Conservation (phyloP, 306 rosid species). For the Ammopiptanthus mongolicus region DNA sequence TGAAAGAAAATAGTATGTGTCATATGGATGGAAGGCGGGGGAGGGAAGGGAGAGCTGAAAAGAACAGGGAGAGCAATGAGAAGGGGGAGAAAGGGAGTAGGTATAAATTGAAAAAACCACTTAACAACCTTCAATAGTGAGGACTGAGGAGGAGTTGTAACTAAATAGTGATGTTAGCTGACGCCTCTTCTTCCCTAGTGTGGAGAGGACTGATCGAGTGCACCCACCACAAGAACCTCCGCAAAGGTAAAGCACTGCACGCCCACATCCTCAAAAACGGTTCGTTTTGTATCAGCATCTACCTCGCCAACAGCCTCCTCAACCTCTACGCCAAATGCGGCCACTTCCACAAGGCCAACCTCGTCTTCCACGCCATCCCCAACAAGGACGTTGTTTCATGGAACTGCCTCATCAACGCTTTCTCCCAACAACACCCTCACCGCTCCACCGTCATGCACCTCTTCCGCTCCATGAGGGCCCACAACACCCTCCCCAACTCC, state of each 20-base stretch:
- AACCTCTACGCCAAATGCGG: slow-evolving; percentile 60
- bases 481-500: slow-evolving; percentile 43
- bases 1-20: too few species aligned
- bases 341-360: slow-evolving; percentile 34
- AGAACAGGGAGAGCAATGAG: too few species aligned
- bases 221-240: slow-evolving; percentile 38
- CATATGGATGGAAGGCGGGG: too few species aligned
- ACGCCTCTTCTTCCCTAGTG: slow-evolving; percentile 31
- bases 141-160: too few species aligned
- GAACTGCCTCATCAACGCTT: slow-evolving; percentile 76
- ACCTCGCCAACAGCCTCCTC: slow-evolving; percentile 54
- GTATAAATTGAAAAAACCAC: too few species aligned
- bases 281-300: slow-evolving; percentile 19
- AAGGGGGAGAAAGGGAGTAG: too few species aligned
- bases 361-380: slow-evolving; percentile 36
- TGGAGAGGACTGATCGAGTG: slow-evolving; percentile 21
- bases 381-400: slow-evolving; percentile 65
- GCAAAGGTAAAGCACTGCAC: slow-evolving; percentile 47
- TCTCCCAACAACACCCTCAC: slow-evolving; percentile 42
- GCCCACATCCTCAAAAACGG: slow-evolving; percentile 43
- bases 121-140: too few species aligned
- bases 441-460: slow-evolving; percentile 32
- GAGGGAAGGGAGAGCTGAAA: too few species aligned
- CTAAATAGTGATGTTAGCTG: too few species aligned
- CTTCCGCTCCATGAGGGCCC: slow-evolving; percentile 47